phyloP scores from a whole-genome alignment of 2,329 filamentous ascomycete genomes.

The Verticillium dahliae region DNA sequence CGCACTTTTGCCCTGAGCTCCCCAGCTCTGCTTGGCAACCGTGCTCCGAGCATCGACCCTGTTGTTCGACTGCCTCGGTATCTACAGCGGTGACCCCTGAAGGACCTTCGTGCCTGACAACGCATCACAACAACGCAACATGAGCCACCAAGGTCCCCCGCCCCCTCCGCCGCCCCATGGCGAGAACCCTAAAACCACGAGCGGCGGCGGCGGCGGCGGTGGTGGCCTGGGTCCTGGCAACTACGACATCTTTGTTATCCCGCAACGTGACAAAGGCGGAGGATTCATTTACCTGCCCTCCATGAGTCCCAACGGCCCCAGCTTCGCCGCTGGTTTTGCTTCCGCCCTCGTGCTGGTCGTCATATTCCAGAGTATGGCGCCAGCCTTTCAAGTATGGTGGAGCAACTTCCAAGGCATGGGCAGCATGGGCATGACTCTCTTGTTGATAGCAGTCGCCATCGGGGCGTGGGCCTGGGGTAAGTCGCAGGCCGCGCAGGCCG shows the following conservation, averaged over 20 bases:
- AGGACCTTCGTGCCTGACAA: conserved; percentile 2
- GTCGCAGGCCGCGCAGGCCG: conserved; percentile 6
- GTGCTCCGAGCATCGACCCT: neutral
- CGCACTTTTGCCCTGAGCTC: neutral
- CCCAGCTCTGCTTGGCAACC: neutral
- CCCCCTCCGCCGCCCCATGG: conserved; percentile 86
- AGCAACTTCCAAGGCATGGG: conserved; percentile 63
- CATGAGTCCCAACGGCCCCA: conserved; percentile 77
- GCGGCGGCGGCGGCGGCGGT: conserved; percentile 36
- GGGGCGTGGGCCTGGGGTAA: conserved; percentile 60
- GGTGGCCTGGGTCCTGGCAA: conserved; percentile 75
- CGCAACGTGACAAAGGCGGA: conserved; percentile 79
- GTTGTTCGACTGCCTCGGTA: neutral
- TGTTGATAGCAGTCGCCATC: conserved; percentile 67
- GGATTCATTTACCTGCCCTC: conserved; percentile 96
- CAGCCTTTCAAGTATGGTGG: conserved; percentile 69
- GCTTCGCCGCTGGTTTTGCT: conserved; percentile 81
- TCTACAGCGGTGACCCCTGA: conserved; percentile 1
- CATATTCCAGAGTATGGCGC: conserved; percentile 66
- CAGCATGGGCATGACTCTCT: conserved; percentile 63
- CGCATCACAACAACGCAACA: conserved; percentile 17
- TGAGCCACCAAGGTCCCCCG: conserved; percentile 44
- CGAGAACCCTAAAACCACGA: conserved; percentile 62
- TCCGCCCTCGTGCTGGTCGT: conserved; percentile 67
- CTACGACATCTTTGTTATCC: conserved; percentile 97